Base-by-base conservation (phyloP, 345 rosid species). In the Gossypium stocksii region DNA sequence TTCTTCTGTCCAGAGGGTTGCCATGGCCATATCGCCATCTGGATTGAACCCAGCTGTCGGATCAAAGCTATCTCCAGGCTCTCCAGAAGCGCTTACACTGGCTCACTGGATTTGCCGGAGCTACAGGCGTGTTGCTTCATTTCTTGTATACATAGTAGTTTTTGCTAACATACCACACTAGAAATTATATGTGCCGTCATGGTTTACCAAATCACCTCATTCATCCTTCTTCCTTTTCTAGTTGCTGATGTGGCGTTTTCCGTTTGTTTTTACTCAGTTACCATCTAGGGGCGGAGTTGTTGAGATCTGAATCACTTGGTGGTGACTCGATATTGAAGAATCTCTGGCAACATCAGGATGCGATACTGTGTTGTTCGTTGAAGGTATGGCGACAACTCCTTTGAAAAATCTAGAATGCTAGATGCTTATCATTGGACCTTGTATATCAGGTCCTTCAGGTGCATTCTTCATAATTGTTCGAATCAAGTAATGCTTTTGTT, bases 91-190 rank as follows among this genome's bases (percentile, higher is more conserved):
- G 56, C 84, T 88, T 48, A 96, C 98, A 1, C 88, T 96, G 59
- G 88, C 97, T 20, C 88, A 90, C 34, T 96, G 99, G 98, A 92
- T 96, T 80, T 82, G 90, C 76, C 97, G 90, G 82, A 93, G 98
- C 71, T 90, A 93, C 74, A 90, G 86, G 98, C 80, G 58, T 66
- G 86, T 82, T 53, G 16, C n/a, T 51, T 44, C 2, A n/a, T 20
- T 70, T 70, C 76, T 20, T 58, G 20, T 61, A 3, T 13, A 10
- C 48, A 29, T 4, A 45, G 9, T 57, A 22, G n/a, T 3, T 27
- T 67, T 53, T 49, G 44, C 72, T 51, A 69, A 51, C 59, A 69
- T 51, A 7, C 73, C 15, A 16, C 34, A 23, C 4, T 10, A 6
- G 41, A 16, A 9, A 27, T 9, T 25, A 8, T 27, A 25, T 49